Evolutionary conservation across 1,284 basidiomycete species (phyloP), one percentile per base, ranked within the genome.

Genomic region (Sanghuangporus baumii): DNA sequence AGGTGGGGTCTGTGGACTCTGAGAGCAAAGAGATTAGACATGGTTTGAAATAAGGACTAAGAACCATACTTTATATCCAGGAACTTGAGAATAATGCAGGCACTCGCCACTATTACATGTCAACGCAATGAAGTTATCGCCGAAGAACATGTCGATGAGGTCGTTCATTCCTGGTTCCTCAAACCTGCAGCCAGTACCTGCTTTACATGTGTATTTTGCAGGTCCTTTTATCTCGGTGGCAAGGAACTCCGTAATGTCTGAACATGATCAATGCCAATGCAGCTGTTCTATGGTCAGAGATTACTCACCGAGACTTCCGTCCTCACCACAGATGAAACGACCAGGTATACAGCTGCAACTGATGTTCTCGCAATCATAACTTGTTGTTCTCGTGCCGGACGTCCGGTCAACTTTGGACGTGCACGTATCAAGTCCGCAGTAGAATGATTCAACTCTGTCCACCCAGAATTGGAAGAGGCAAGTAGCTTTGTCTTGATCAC

Each of bases 381-480:
- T 73, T 0, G 92, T 96, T 26, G 79, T 79, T 71, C 96, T 96
- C 41, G 76, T 76, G 63, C 89, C 85, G 69, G 88, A 87, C 2
- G 81, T 86, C 1, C 77, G 71, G 47, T 78, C 73, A 2, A 71
- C 70, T n/a, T 75, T 74, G 2, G 86, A 86, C 4, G 70, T 71
- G 72, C 93, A 96, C 5, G 77, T 68, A 47, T 89, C 81, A 48
- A 99, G 81, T 12, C 86, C 85, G 75, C 96, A 99, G 75, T 98
- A 98, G 76, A 99, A 98, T 0, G 93, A 96, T 73, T 99, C 96
- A 61, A 93, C 83, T 67, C 89, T 82, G 7, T 91, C 94, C 6
- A 95, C 94, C 96, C 96, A 99, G 79, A 99, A 99, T 74, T 98
- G 94, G 81, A 98, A 98, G 47, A 87, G 84, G 72, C 95, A 98